A percentile compares a stretch with the other conserved stretches of the same genome.
phyloP scores from a whole-genome alignment of 495 filamentous ascomycete genomes.

The Cryomyces antarcticus region DNA sequence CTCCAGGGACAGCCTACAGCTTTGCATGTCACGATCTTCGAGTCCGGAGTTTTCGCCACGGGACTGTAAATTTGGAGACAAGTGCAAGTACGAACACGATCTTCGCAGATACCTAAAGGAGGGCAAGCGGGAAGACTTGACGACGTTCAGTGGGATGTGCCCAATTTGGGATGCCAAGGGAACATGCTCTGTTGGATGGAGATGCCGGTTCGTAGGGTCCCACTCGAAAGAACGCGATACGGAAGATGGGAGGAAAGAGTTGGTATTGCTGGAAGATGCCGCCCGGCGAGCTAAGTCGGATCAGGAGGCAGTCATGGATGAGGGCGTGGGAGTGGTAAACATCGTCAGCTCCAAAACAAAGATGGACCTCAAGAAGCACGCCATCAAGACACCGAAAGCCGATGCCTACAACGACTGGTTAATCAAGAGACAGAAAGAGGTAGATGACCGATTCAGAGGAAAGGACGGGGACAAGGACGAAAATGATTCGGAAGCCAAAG shows the following conservation, averaged over 20 bases:
- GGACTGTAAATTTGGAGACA: conserved; percentile 52
- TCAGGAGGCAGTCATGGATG: conserved; percentile 10
- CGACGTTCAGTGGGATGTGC: conserved; percentile 52
- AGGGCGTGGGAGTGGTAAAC: conserved; percentile 54
- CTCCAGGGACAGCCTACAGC: conserved; percentile 52
- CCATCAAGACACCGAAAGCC: conserved; percentile 43
- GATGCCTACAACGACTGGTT: conserved; percentile 61
- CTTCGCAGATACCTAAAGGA: conserved; percentile 67
- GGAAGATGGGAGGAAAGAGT: conserved; percentile 60
- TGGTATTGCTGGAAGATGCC: conserved; percentile 33
- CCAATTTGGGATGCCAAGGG: conserved; percentile 61
- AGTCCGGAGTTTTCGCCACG: conserved; percentile 54
- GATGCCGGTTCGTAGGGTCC: conserved; percentile 67
- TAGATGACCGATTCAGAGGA: conserved; percentile 15
- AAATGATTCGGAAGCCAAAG: conserved; percentile 13
- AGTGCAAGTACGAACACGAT: conserved; percentile 63
- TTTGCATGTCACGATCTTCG: conserved; percentile 51
- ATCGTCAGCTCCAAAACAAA: conserved; percentile 44
- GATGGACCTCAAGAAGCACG: conserved; percentile 45
- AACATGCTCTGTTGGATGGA: conserved; percentile 68
- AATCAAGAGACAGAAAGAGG: conserved; percentile 35
- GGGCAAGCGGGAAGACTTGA: conserved; percentile 59
- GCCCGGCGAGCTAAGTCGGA: conserved; percentile 23
- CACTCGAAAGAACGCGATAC: conserved; percentile 58
- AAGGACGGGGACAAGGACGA: conserved; percentile 2